phyloP scores from a whole-genome alignment of 2,329 filamentous ascomycete species.

The Nannizziopsis arthrosporioides region DNA sequence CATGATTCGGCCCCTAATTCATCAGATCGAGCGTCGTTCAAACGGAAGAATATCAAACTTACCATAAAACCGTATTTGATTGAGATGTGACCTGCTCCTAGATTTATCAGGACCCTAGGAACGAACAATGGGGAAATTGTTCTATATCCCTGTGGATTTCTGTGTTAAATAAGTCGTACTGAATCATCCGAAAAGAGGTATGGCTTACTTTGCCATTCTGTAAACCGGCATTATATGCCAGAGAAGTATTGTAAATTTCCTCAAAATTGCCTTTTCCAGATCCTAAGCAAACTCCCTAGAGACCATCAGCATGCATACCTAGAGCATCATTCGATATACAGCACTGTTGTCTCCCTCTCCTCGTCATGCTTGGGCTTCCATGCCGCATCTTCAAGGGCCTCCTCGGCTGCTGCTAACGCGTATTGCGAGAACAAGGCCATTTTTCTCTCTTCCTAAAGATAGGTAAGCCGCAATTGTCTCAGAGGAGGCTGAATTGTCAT shows the following conservation, averaged over 20 bases:
- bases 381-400: conserved; percentile 71
- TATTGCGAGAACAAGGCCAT: conserved; percentile 92
- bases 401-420: conserved; percentile 71
- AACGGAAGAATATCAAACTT: conserved; percentile 2
- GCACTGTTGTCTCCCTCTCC: conserved; percentile 59
- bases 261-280: conserved; percentile 93
- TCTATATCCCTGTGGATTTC: conserved; percentile 58
- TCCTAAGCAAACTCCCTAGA: conserved; percentile 72
- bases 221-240: conserved; percentile 63
- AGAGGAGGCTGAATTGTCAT: conserved; percentile 4
- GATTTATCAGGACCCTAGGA: conserved; percentile 82
- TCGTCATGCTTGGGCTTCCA: conserved; percentile 55
- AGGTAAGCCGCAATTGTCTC: not conserved
- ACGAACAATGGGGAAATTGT: conserved; percentile 92
- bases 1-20: conserved; percentile 70
- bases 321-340: conserved; percentile 9
- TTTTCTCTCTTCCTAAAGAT: conserved; percentile 51
- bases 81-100: conserved; percentile 86
- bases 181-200: conserved; percentile 23
- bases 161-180: conserved; percentile 8
- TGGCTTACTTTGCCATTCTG: conserved; percentile 52
- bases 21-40: not conserved
- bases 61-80: conserved; percentile 77
- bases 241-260: conserved; percentile 72
- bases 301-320: not conserved